Base-by-base conservation (phyloP, 257 asterid species). In the Solanum pennellii region DNA sequence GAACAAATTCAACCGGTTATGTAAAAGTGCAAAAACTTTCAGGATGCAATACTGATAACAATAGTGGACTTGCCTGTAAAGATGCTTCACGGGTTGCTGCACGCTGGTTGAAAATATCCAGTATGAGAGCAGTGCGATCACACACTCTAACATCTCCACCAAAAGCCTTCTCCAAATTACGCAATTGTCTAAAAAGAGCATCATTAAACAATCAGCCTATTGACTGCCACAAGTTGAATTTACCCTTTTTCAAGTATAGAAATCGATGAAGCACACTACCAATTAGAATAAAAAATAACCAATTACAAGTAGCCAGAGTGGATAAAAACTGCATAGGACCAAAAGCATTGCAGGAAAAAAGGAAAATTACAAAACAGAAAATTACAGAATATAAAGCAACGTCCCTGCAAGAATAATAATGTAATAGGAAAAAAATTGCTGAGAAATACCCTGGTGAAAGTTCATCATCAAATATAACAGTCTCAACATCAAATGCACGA, bases 1-100 rank as follows among this genome's bases (percentile, higher is more conserved):
- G 91, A 86, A 85, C 85, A 35, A 60, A 59, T 47, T 56, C 27
- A 33, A 41, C 83, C 86, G 15, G 79, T 90, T 74, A 91, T 85
- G 47, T 79, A 85, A 12, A 84, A 60, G 86, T 39, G 86, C 49
- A 59, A 76, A 73, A 82, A 31, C 44, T 77, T 74, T 86, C 85
- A 62, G 31, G 72, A 42, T 4, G 72, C 82, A 77, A 29, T 41
- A 47, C 37, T 45, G 47, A 87, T 12, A 52, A 59, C 16, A 76
- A 59, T 82, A 86, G 25, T 29, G 85, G 87, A 84, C 66, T 82
- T 83, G 92, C 99, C 94, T 95, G 99, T 69, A 97, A 92, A 87
- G 98, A 87, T 92, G 98, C 99, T 93, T 97, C 98, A 87, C 98
- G 98, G 47, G 98, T 97, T 84, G 98, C 99, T 21, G 99, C 98